phyloP scores from a whole-genome alignment of 164 flowering plant species.

The Stephania japonica region DNA sequence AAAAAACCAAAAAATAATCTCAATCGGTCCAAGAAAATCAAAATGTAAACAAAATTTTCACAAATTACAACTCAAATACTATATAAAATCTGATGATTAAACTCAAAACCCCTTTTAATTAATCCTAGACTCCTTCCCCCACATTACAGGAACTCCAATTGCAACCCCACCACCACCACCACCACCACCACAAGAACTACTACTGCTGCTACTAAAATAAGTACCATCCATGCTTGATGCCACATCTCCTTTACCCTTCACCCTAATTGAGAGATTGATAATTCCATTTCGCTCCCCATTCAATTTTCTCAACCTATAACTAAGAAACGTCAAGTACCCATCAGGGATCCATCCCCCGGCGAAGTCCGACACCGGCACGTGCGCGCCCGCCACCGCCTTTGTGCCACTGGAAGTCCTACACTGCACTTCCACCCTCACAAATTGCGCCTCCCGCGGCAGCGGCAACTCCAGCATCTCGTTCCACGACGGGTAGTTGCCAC shows the following conservation, averaged over 20 bases:
- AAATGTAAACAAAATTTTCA: no score
- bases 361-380: constrained; percentile 49
- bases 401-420: constrained; percentile 21
- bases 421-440: constrained; percentile 31
- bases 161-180: constrained; percentile 1
- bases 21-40: no score
- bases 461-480: constrained; percentile 34
- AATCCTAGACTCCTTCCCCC: background rate
- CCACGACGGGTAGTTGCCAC: constrained; percentile 41
- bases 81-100: no score
- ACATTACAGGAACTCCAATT: constrained; percentile 7
- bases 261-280: constrained; percentile 43
- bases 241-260: background rate
- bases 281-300: constrained; percentile 46
- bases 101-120: no score
- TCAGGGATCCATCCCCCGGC: constrained; percentile 34
- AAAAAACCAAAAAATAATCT: no score
- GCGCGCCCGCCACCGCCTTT: constrained; percentile 29
- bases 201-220: no score
- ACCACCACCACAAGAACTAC: background rate
- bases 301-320: constrained; percentile 46
- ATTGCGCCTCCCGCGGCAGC: constrained; percentile 21
- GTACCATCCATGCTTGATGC: background rate
- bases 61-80: no score
- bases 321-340: constrained; percentile 40